Percentiles rank a stretch among this genome's conserved stretches.
Conservation (phyloP, 345 rosid genomes). For the Pugionium dolabratum region DNA sequence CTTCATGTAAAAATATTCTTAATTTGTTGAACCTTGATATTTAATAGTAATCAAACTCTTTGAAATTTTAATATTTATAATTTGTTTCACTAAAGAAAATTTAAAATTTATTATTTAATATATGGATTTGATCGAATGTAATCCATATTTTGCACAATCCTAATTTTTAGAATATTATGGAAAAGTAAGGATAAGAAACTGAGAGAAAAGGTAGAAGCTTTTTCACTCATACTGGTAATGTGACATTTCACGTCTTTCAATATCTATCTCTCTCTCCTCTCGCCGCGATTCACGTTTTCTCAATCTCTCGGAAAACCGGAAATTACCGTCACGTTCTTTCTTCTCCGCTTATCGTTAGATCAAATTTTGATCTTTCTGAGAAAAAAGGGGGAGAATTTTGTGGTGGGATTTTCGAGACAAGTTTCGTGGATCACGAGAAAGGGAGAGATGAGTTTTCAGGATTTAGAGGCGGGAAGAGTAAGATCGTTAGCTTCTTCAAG, state of each 20-base stretch:
- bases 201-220: background rate
- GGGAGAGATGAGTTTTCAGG: constrained; percentile 83
- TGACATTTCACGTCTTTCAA: constrained; percentile 30
- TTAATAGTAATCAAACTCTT: no score
- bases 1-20: no score
- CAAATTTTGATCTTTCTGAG: background rate
- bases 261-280: constrained; percentile 17
- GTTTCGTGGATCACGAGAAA: constrained; percentile 18
- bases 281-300: constrained; percentile 34
- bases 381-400: constrained; percentile 7
- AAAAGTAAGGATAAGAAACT: constrained; percentile 2
- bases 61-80: no score
- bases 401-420: constrained; percentile 32
- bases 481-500: constrained; percentile 51
- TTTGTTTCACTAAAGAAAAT: no score
- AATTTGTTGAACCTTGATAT: no score
- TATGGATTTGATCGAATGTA: no score
- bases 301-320: constrained; percentile 18
- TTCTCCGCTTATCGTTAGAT: constrained; percentile 14
- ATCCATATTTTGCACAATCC: no score
- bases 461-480: constrained; percentile 72
- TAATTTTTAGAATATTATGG: constrained; percentile 4
- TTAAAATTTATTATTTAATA: no score
- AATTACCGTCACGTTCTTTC: constrained; percentile 11
- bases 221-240: constrained; percentile 29